These are phyloP conservation scores for Salicornia ramosissima DNA, from an alignment of 148 eudicot genomes.

Conservation along the genomic window DNA sequence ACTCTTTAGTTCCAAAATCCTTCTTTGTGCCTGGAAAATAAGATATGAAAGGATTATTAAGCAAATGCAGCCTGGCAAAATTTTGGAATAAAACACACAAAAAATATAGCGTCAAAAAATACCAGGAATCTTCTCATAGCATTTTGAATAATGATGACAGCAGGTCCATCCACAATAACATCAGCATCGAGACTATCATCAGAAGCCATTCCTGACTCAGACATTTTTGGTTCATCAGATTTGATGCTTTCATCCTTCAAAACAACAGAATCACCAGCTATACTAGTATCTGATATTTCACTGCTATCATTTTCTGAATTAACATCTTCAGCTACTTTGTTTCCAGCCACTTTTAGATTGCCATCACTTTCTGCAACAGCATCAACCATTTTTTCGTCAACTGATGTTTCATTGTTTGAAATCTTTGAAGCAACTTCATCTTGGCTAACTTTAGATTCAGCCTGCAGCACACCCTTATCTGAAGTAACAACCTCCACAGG, in stretches of 20 bases:
- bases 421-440: constrained; percentile 24
- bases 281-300: constrained; percentile 6
- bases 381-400: constrained; percentile 14
- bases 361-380: constrained; percentile 9
- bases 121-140: constrained; percentile 70
- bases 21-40: constrained; percentile 52
- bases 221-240: constrained; percentile 20
- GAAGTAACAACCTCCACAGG: constrained; percentile 18
- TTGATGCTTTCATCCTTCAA: constrained; percentile 8
- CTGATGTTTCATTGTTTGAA: constrained; percentile 13
- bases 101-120: constrained; percentile 1
- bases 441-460: constrained; percentile 33
- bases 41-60: constrained; percentile 8
- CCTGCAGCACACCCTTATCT: constrained; percentile 4
- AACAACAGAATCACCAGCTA: constrained; percentile 10
- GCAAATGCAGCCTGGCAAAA: not conserved
- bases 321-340: constrained; percentile 26
- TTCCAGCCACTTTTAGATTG: constrained; percentile 16
- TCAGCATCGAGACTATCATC: constrained; percentile 28
- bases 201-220: constrained; percentile 26
- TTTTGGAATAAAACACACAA: not conserved
- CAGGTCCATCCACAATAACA: constrained; percentile 41
- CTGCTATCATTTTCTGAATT: constrained; percentile 23
- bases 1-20: constrained; percentile 47
- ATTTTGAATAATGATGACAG: constrained; percentile 53